Conservation (phyloP, 2,329 filamentous ascomycete species). For the Diaporthe citrichinensis region DNA sequence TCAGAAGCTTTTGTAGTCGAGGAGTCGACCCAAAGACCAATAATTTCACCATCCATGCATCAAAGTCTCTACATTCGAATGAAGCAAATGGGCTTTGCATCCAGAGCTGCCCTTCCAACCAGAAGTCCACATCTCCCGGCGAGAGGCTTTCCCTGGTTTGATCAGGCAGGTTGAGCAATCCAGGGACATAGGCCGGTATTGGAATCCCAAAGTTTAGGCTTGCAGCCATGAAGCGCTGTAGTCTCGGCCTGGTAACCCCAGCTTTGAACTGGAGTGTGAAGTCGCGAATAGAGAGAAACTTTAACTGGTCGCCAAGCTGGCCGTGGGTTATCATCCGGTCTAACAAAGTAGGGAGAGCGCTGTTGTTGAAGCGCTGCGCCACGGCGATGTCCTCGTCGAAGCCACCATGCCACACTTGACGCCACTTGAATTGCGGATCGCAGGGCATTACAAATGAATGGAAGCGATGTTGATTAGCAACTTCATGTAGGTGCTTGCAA, state of each 20-base stretch:
- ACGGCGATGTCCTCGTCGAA: neutral
- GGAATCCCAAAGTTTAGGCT: neutral
- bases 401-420: rapidly evolving
- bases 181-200: neutral
- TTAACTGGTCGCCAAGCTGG: neutral
- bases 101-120: neutral
- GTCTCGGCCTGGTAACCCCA: neutral
- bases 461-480: neutral
- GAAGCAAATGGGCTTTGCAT: rapidly evolving
- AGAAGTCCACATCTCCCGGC: neutral
- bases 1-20: neutral
- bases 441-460: neutral
- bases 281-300: neutral
- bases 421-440: neutral
- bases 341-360: neutral
- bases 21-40: neutral
- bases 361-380: neutral
- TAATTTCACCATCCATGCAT: neutral
- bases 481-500: neutral
- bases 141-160: neutral
- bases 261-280: neutral
- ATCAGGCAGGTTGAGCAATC: neutral
- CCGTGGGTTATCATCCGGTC: neutral
- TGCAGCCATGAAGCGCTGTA: neutral
- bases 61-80: neutral